phyloP scores from a whole-genome alignment of 805 yeast species.

The Ogataea philodendri region DNA sequence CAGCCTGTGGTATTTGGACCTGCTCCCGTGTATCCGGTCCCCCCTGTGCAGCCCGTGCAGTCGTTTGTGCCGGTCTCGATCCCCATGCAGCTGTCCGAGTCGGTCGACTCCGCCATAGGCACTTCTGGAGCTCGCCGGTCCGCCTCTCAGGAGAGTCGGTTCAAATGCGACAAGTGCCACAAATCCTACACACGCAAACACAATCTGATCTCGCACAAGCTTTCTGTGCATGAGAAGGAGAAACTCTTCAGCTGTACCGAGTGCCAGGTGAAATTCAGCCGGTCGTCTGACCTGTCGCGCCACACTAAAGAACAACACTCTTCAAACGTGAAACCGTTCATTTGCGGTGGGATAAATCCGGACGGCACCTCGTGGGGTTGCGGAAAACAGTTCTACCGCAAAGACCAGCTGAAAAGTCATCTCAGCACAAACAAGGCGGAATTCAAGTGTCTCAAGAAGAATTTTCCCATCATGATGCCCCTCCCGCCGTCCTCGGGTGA shows the following conservation, averaged over 20 bases:
- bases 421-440: slow-evolving; percentile 26
- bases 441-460: slow-evolving; percentile 17
- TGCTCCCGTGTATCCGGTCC: background rate
- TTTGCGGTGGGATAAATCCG: slow-evolving; percentile 23
- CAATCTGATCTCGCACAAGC: slow-evolving; percentile 28
- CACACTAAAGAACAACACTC: slow-evolving; percentile 28
- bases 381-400: slow-evolving; percentile 25
- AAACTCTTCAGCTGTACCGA: slow-evolving; percentile 26
- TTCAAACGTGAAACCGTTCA: slow-evolving; percentile 20
- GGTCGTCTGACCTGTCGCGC: slow-evolving; percentile 25
- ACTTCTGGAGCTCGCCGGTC: background rate
- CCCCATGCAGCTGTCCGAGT: slow-evolving; percentile 1
- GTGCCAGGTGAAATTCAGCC: slow-evolving; percentile 21
- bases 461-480: slow-evolving; percentile 5
- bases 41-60: slow-evolving; percentile 1
- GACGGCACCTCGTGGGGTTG: slow-evolving; percentile 28
- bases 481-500: too few relatives aligned
- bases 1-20: too few relatives aligned
- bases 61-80: slow-evolving; percentile 2
- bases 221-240: slow-evolving; percentile 28
- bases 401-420: slow-evolving; percentile 28
- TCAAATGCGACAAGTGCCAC: slow-evolving; percentile 27
- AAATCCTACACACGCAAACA: slow-evolving; percentile 31
- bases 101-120: slow-evolving; percentile 5
- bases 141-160: slow-evolving; percentile 14